Evolutionary conservation across 352 stramenopile genomes (phyloP), one percentile per base, ranked within the genome.

Genomic region (Globisporangium polare): DNA sequence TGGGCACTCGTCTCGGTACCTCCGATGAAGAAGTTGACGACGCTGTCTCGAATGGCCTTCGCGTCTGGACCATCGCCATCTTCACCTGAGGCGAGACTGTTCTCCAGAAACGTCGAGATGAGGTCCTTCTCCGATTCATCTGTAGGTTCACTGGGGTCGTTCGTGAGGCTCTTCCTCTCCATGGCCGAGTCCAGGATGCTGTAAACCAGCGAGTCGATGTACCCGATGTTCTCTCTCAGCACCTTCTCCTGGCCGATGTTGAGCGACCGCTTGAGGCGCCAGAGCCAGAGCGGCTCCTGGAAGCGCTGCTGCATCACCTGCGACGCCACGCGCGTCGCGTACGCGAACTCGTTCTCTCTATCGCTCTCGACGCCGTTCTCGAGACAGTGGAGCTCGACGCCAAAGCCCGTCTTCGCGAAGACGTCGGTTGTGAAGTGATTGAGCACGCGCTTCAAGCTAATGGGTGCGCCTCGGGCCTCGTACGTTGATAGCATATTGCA

Each of bases 381-480:
- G 12, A 43, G 37, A n/a, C 37, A 43, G 12, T 43, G 12, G 37
- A 43, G 37, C 12, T 91, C 73, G 18, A 89, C 70, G 22, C 79
- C 78, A 68, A 93, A 89, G 33, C 73, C 80, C 50, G 89, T 86
- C 42, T 86, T 79, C 8, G 74, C 77, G 63, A 93, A 90, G 45
- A 85, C 73, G 49, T 93, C 81, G 60, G 82, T 77, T 15, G 84
- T 86, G 58, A 89, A 84, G 46, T 77, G 68, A 29, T 73, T 69
- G n/a, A 88, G 66, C 13, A 87, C 66, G 12, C 65, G 64, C 54
- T 83, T 81, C 42, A 87, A 62, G 10, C 66, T 64, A 18, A 74
- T 55, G 8, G 12, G 37, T 13, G 13, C 37, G 37, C 56, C 43
- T n/a, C 51, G n/a, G 12, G 54, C 43, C 33, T 42, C 47, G 26